Evolutionary conservation across 768 basidiomycete species (phyloP), one percentile per base, ranked within the genome.

Genomic region (Boletus pseudopeckii): DNA sequence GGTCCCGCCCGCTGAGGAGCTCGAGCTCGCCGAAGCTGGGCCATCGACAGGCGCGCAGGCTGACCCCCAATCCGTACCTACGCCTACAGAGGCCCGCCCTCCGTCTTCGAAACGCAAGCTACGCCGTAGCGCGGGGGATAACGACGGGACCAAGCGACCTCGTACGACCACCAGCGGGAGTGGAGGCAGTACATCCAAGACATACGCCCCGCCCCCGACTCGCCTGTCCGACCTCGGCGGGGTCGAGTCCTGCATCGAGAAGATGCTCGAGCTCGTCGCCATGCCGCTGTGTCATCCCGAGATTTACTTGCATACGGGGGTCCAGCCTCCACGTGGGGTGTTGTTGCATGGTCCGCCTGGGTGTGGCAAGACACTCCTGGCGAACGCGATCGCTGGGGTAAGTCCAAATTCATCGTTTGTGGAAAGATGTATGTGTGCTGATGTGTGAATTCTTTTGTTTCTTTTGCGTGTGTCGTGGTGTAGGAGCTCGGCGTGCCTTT

Each of bases 281-380:
- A 88, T 98, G 83, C 97, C 97, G 0, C 73, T 99, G 1, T 85
- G 86, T 48, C 95, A 98, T 72, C 97, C 97, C 0, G 97, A 99
- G 68, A 84, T 99, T 7, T 98, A 98, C 72, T 72, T 91, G 5
- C 88, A 94, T 59, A 95, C 93, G 0, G 96, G 97, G 2, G 88
- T 97, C 3, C 87, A 90, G 58, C 88, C 95, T 5, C 94, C 96
- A 1, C 75, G 95, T 44, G 97, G 97, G 11, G 92, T 99, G 0
- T 71, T 99, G 20, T 71, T 99, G 9, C 90, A 98, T 69, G 97
- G 97, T 1, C 96, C 97, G 6, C 94, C 96, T 0, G 97, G 96
- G 14, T 98, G 95, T 63, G 97, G 97, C 5, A 99, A 99, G 74
- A 98, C 97, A 0, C 71, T 96, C 58, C 72, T 98, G 18, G 96